phyloP scores from a whole-genome alignment of 768 basidiomycete species.

The Xanthoconium purpureum region DNA sequence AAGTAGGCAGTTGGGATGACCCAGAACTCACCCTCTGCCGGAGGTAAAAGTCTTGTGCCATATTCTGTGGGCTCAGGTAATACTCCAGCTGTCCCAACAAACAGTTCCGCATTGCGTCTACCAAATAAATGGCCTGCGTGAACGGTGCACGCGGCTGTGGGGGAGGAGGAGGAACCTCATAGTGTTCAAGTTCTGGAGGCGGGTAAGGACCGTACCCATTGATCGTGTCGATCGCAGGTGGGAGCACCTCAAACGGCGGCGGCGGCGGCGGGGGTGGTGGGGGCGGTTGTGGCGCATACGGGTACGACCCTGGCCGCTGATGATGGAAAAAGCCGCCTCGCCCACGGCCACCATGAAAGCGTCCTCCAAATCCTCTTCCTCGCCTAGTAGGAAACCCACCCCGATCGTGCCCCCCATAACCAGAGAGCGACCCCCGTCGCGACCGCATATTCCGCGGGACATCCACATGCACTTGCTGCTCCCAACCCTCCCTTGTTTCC shows the following conservation, averaged over 20 bases:
- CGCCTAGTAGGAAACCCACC: constrained; percentile 31
- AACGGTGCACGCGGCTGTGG: constrained; percentile 37
- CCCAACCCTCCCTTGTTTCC: constrained; percentile 22
- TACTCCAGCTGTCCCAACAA: constrained; percentile 87
- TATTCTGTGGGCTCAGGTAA: constrained; percentile 86
- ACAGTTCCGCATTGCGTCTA: constrained; percentile 65
- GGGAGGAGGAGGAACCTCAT: constrained; percentile 22
- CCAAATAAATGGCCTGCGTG: constrained; percentile 48
- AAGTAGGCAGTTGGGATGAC: not conserved
- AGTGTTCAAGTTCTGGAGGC: constrained; percentile 31
- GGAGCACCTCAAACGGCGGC: constrained; percentile 29
- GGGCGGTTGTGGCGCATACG: constrained; percentile 25
- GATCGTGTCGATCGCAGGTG: constrained; percentile 23
- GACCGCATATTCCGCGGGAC: constrained; percentile 22
- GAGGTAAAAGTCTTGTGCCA: constrained; percentile 84
- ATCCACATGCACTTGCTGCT: constrained; percentile 19
- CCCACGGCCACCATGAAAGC: constrained; percentile 35
- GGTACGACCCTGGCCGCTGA: constrained; percentile 32
- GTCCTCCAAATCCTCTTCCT: constrained; percentile 39
- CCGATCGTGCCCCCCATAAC: constrained; percentile 33
- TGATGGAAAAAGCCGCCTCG: constrained; percentile 35
- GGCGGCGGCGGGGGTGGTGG: not conserved
- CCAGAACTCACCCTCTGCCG: constrained; percentile 61
- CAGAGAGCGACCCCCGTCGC: constrained; percentile 34
- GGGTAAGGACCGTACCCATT: constrained; percentile 34